Conservation (phyloP, 2,329 filamentous ascomycete genomes). For the Apiospora koreana region DNA sequence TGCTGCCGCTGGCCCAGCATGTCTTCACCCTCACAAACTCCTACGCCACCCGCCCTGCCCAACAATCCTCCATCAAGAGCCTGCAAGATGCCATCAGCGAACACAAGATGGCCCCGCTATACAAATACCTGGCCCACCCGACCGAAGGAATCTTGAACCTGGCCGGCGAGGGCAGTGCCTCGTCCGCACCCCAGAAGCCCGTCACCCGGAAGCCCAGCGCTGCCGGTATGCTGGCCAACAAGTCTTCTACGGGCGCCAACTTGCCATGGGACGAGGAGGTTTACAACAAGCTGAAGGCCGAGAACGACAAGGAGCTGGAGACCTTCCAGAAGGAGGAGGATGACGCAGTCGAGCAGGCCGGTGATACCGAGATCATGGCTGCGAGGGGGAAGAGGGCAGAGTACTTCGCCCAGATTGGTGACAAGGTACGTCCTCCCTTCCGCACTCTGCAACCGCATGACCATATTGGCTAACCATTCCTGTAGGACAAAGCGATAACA, state of each 20-base stretch:
- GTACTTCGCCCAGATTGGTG: constrained; percentile 92
- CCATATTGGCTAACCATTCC: not conserved
- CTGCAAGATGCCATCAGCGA: constrained; percentile 81
- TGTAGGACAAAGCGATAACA: constrained; percentile 87
- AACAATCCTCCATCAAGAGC: constrained; percentile 71
- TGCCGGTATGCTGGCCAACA: constrained; percentile 75
- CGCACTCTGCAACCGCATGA: not conserved
- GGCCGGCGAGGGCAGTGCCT: constrained; percentile 62
- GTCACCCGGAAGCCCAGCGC: constrained; percentile 68
- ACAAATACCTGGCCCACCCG: constrained; percentile 81
- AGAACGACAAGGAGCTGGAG: constrained; percentile 78
- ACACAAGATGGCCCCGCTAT: constrained; percentile 86
- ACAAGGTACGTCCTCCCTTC: constrained; percentile 67
- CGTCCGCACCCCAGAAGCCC: constrained; percentile 52
- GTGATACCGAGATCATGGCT: constrained; percentile 91
- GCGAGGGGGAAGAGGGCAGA: constrained; percentile 94
- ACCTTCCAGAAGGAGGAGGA: constrained; percentile 84
- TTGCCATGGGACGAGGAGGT: constrained; percentile 90
- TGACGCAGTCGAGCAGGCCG: constrained; percentile 92
- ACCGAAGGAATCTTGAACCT: constrained; percentile 80
- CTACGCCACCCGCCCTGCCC: constrained; percentile 64
- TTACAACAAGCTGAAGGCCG: constrained; percentile 74
- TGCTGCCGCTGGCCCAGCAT: constrained; percentile 79
- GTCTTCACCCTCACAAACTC: constrained; percentile 86
- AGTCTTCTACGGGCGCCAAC: constrained; percentile 61